Evolutionary conservation across 1,139 yeast genomes (phyloP), one percentile per base, ranked within the genome.

Genomic region (Yamadazyma blattariae): DNA sequence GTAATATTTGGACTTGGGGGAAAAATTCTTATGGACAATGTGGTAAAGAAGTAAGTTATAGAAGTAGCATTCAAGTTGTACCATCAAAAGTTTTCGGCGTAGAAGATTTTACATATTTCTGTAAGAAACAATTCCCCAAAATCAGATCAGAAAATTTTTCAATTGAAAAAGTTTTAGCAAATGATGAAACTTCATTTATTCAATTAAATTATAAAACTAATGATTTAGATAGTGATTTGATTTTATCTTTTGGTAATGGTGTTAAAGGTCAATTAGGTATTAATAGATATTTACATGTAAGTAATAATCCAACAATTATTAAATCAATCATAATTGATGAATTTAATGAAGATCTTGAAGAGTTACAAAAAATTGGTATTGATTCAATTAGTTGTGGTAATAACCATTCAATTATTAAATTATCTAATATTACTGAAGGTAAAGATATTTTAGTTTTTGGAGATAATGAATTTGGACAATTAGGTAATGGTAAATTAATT

Each of bases 201-300:
- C 62, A 73, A 8, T 52, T 77, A 31, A 59, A 45, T 15, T 38
- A 33, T 14, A 53, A 57, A 20, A 47, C 57, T 16, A 54, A 44
- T 2, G 44, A 57, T 25, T 40, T 51, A 40, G 37, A 40, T 13
- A 37, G 40, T 38, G 57, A 61, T 11, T 41, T 65, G 9, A 59
- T 76, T 35, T 64, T 82, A 46, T 71, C 88, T 5, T 82, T 89
- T 62, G 98, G 98, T 17, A 79, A 80, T 49, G 96, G 97, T 4
- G 59, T 84, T 34, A 74, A 75, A 48, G 98, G 97, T n/a, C 95
- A 88, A 59, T 67, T 89, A 38, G 98, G 97, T 13, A 74, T 78
- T 33, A 89, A 87, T 17, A 67, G 81, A 36, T 89, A 71, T 56
- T 64, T 82, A 33, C 96, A 89, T 54, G 82, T 87, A 12, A 84